Evolutionary conservation across 225 moss, liverwort and hornwort genomes (phyloP).

Genomic region (Polytrichum formosum): DNA sequence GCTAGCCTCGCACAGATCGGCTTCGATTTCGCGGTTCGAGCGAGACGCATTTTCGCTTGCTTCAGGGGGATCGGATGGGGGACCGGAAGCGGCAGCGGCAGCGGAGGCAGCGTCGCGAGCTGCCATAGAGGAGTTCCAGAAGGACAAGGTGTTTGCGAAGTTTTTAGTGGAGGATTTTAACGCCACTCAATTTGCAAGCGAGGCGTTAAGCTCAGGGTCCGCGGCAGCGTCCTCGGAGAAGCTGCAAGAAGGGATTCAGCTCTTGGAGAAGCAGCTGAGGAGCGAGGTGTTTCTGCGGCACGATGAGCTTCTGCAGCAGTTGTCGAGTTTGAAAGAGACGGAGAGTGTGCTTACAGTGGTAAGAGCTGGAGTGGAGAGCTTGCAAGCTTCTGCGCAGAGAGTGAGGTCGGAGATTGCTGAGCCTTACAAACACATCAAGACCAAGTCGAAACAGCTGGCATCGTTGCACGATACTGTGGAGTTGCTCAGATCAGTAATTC

Average conservation of each 20-base stretch:
- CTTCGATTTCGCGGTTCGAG: slow-evolving; percentile 61
- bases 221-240: slow-evolving; percentile 96
- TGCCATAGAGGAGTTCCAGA: slow-evolving; percentile 84
- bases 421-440: slow-evolving; percentile 89
- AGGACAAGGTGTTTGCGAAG: slow-evolving; percentile 77
- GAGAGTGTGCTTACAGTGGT: slow-evolving; percentile 94
- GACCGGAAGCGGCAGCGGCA: slow-evolving; percentile 36
- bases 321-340: slow-evolving; percentile 92
- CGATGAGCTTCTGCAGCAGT: slow-evolving; percentile 84
- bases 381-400: slow-evolving; percentile 87
- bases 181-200: slow-evolving; percentile 86
- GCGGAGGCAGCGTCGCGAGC: slow-evolving; percentile 60
- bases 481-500: slow-evolving; percentile 85
- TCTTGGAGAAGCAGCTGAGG: slow-evolving; percentile 94
- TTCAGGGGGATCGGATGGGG: slow-evolving; percentile 26
- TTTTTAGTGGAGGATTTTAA: slow-evolving; percentile 90
- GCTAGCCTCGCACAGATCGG: slow-evolving; percentile 57
- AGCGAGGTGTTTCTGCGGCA: slow-evolving; percentile 85
- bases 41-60: slow-evolving; percentile 38
- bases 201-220: slow-evolving; percentile 83
- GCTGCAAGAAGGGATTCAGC: slow-evolving; percentile 82
- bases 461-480: slow-evolving; percentile 89
- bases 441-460: slow-evolving; percentile 77
- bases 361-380: slow-evolving; percentile 78
- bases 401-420: slow-evolving; percentile 96